These are phyloP conservation scores for Heteromeles arbutifolia DNA, from an alignment of 306 rosid genomes.

Conservation along the genomic window DNA sequence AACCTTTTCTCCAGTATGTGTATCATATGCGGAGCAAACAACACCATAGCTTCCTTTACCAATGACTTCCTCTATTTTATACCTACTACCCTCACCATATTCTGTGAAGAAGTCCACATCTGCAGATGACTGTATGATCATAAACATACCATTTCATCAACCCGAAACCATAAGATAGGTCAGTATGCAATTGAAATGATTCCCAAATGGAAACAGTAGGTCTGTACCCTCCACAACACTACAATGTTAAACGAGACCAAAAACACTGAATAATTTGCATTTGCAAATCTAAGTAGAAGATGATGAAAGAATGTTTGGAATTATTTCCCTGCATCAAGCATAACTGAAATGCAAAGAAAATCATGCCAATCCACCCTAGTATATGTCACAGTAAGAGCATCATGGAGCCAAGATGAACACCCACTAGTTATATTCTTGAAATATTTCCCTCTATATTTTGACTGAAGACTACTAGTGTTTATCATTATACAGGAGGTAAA, in stretches of 20 bases:
- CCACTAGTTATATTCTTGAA: neutral
- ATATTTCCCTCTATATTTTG: neutral
- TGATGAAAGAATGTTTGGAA: neutral
- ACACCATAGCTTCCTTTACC: slow-evolving; percentile 99
- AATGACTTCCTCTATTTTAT: slow-evolving; percentile 97
- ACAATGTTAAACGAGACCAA: neutral
- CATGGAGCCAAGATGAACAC: neutral
- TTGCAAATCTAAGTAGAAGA: neutral
- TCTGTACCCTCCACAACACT: neutral
- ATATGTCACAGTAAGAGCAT: neutral
- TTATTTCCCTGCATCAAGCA: neutral
- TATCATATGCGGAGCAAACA: slow-evolving; percentile 94
- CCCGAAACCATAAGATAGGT: slow-evolving; percentile 4
- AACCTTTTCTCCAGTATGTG: slow-evolving; percentile 88
- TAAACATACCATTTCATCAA: slow-evolving; percentile 18
- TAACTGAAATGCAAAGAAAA: neutral
- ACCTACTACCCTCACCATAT: slow-evolving; percentile 97
- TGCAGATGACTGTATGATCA: slow-evolving; percentile 58
- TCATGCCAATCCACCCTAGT: neutral
- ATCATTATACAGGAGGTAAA: neutral
- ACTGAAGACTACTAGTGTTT: neutral
- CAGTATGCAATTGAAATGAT: neutral
- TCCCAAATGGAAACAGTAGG: neutral
- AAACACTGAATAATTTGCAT: neutral
- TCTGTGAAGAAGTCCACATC: slow-evolving; percentile 97